Base-by-base conservation (phyloP, 78 protist genomes). In the Polysphondylium violaceum region DNA sequence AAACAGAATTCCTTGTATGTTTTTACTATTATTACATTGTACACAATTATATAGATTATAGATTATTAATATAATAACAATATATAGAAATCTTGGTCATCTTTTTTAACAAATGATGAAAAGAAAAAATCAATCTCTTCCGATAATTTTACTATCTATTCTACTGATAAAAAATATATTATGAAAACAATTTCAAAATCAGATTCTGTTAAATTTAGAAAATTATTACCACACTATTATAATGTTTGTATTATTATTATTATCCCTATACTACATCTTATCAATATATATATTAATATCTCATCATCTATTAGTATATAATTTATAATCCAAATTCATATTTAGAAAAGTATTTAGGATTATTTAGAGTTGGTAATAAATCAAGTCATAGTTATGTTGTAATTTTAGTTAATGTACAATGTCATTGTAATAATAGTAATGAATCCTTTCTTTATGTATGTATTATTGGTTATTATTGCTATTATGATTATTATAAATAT, bases 121-220 rank as follows among this genome's bases (percentile, higher is more conserved):
- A 61, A 61, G 43, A 61, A 61, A 61, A 21, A 23, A 29, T 25
- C 14, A 25, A 27, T 17, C 16, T 61, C 68, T 27, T 60, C 69
- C 3, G 16, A 23, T 27, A 8, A 23, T 25, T 78, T 78, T 41
- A 55, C 69, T 21, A 55, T 81, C 31, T 81, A 67, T 60, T 81
- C 89, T 6, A 59, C 89, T 6, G 89, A 81, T 21, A 81, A 55
- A 55, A 81, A 41, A 58, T 81, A 55, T 58, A 81, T 81, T 40
- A 38, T 81, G 74, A 81, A 81, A 73, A 81, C 77, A 14, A 55
- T 81, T 1, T 35, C 68, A 19, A 81, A 81, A 56, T 47, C 89
- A 50, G 89, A 81, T n/a, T 68, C 78, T 1, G 74, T 81, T 29
- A 81, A 81, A 68, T 81, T 81, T 29, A 50, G 89, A 56, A 81